phyloP scores from a whole-genome alignment of 345 rosid genomes.

The Hevea brasiliensis region DNA sequence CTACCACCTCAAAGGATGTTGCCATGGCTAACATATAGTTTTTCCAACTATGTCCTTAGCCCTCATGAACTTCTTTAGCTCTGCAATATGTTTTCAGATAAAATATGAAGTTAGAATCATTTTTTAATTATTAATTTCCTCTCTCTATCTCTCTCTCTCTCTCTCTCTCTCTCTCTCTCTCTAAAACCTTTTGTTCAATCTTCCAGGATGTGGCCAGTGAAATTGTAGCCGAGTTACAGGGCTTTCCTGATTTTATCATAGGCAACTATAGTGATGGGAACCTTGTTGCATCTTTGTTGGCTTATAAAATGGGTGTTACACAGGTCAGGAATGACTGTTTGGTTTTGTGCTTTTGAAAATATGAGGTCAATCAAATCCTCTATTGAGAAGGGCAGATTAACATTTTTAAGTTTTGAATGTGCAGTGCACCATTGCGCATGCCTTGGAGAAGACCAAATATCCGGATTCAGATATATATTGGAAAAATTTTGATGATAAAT shows the following conservation, averaged over 20 bases:
- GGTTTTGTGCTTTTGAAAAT: conserved; percentile 1
- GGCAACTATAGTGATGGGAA: conserved; percentile 99
- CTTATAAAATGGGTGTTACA: conserved; percentile 90
- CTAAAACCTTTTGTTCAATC: neutral
- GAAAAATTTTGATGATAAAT: conserved; percentile 87
- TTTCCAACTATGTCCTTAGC: no score
- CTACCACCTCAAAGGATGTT: no score
- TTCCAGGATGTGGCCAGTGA: conserved; percentile 86
- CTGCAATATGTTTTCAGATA: neutral
- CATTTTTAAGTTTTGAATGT: conserved; percentile 19
- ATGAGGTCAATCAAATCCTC: neutral
- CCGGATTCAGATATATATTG: conserved; percentile 99
- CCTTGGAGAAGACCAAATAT: conserved; percentile 97
- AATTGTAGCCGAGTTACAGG: conserved; percentile 82
- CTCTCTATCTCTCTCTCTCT: conserved; percentile 7
- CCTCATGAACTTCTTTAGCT: neutral
- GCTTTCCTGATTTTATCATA: conserved; percentile 83
- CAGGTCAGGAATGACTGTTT: conserved; percentile 47
- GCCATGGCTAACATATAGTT: no score
- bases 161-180: conserved; percentile 1
- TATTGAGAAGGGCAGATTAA: neutral
- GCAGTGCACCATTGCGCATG: conserved; percentile 99
- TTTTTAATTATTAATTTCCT: neutral
- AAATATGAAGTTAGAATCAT: neutral
- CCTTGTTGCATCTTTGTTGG: conserved; percentile 91